These are phyloP conservation scores for Paramecium primaurelia DNA, from an alignment of 73 alveolate species.

Conservation along the genomic window DNA sequence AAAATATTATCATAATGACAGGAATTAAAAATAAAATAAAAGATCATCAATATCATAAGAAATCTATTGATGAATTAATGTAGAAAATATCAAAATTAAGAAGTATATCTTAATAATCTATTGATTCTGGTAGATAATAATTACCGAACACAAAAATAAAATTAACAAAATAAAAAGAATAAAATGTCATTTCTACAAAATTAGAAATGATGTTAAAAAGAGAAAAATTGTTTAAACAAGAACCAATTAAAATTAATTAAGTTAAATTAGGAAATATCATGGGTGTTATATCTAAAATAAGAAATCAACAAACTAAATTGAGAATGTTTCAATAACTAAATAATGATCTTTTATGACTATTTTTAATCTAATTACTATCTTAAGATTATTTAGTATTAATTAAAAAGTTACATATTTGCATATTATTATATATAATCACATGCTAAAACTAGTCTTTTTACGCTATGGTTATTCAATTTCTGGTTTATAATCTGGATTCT, in stretches of 20 bases:
- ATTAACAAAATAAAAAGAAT: not conserved
- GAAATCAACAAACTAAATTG: not conserved
- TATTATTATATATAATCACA: not conserved
- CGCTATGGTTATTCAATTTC: constrained; percentile 43
- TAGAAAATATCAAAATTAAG: not conserved
- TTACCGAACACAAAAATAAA: not conserved
- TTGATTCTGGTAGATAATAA: not conserved
- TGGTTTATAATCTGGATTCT: constrained; percentile 85
- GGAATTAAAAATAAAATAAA: not conserved
- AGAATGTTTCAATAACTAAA: not conserved
- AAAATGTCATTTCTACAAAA: not conserved
- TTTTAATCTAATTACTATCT: not conserved
- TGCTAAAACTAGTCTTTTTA: constrained; percentile 48
- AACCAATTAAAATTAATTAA: not conserved
- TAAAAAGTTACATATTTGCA: not conserved
- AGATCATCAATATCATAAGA: not conserved
- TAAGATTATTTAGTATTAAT: not conserved
- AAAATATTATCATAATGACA: not conserved
- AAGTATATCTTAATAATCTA: not conserved
- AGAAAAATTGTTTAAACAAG: not conserved
- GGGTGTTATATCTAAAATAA: not conserved
- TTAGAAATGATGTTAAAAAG: not conserved
- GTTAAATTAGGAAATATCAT: not conserved
- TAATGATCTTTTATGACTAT: not conserved
- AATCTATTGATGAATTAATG: not conserved